These are phyloP conservation scores for Coffea eugenioides DNA, from an alignment of 257 asterid species.

Conservation along the genomic window DNA sequence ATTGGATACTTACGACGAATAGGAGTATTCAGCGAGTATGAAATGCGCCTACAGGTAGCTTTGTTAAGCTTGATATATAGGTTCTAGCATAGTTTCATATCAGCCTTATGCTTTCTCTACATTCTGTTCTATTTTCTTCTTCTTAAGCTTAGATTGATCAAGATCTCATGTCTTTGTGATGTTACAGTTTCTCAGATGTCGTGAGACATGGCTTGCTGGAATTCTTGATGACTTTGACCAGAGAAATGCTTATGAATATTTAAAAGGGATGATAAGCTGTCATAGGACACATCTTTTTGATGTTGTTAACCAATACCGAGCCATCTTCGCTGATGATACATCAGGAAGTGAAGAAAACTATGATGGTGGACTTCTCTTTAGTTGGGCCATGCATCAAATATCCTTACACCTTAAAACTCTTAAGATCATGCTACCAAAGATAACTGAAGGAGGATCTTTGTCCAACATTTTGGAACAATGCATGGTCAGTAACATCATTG, in stretches of 20 bases:
- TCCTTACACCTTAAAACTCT: conserved; percentile 78
- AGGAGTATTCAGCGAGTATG: conserved; percentile 92
- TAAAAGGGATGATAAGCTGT: conserved; percentile 88
- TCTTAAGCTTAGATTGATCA: conserved; percentile 23
- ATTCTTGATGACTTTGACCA: conserved; percentile 92
- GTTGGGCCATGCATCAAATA: conserved; percentile 99
- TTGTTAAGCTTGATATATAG: conserved; percentile 1
- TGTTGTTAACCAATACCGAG: conserved; percentile 97
- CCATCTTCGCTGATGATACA: conserved; percentile 91
- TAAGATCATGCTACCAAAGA: conserved; percentile 89
- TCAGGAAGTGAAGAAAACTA: conserved; percentile 92
- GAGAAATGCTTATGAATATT: conserved; percentile 91
- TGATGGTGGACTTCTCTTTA: conserved; percentile 97
- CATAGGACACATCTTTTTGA: conserved; percentile 94
- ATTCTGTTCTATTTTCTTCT: not conserved
- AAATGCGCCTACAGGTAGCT: conserved; percentile 92
- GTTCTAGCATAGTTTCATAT: not conserved
- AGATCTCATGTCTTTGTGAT: conserved; percentile 12
- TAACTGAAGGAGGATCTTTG: conserved; percentile 92
- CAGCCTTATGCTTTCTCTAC: not conserved
- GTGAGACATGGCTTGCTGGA: conserved; percentile 95
- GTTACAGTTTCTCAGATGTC: conserved; percentile 87
- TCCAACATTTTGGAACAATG: conserved; percentile 90
- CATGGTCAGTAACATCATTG: conserved; percentile 71
- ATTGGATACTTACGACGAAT: conserved; percentile 97